Evolutionary conservation across 2,329 filamentous ascomycete species (phyloP).

Genomic region (Colletotrichum sidae): DNA sequence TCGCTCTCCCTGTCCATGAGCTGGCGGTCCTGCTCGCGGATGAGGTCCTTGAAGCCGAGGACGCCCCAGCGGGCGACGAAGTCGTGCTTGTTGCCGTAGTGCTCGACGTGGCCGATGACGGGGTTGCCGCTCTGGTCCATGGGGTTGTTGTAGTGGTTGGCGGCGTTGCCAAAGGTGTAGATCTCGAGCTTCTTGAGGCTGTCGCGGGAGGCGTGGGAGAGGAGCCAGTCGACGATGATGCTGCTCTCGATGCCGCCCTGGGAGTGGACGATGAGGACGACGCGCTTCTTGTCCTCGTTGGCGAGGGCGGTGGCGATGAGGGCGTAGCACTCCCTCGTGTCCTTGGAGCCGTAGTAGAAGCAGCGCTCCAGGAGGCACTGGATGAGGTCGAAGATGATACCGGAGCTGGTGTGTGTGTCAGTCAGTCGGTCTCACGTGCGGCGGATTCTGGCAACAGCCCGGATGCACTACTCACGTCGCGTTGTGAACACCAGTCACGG

Average conservation of each 20-base stretch:
- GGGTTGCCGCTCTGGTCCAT: conserved; percentile 61
- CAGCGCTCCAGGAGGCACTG: conserved; percentile 83
- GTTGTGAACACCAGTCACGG: conserved; percentile 80
- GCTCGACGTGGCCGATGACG: conserved; percentile 79
- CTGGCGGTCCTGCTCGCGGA: conserved; percentile 15
- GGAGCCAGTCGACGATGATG: conserved; percentile 80
- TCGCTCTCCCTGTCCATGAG: conserved; percentile 57
- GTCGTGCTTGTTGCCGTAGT: conserved; percentile 81
- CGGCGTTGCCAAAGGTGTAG: conserved; percentile 82
- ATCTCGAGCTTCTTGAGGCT: conserved; percentile 78
- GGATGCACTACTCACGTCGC: conserved; percentile 56
- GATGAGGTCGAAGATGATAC: conserved; percentile 81
- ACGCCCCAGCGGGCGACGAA: conserved; percentile 82
- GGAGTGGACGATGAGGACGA: conserved; percentile 80
- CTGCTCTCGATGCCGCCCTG: conserved; percentile 82
- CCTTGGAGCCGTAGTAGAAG: conserved; percentile 77
- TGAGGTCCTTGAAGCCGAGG: conserved; percentile 66
- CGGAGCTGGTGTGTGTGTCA: conserved; percentile 51
- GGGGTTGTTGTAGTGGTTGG: conserved; percentile 87
- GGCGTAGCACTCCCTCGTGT: conserved; percentile 72
- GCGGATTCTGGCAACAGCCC: neutral
- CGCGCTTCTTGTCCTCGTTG: conserved; percentile 71
- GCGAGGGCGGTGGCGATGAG: conserved; percentile 73
- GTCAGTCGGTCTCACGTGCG: too few relatives aligned
- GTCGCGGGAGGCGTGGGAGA: conserved; percentile 76